Base-by-base conservation (phyloP, 345 rosid species). In the Conringia planisiliqua region DNA sequence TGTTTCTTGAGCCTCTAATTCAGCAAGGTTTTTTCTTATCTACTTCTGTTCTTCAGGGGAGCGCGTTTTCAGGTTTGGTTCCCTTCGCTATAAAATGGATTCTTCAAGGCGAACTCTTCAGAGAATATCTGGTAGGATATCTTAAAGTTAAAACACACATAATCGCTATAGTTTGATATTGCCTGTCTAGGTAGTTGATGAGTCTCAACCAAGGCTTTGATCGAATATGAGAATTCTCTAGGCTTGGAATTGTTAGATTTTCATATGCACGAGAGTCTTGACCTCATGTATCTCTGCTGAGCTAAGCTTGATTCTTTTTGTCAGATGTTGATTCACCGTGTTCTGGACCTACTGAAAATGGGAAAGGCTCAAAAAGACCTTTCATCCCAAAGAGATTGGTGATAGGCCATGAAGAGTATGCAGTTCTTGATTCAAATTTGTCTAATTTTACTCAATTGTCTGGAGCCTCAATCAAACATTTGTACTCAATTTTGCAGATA, bases 321-420 rank as follows among this genome's bases (percentile, higher is more conserved):
- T 63, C 70, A 92, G 97, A 88, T 78, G 96, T 77, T 27, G 89
- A 76, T 20, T 80, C 85, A 33, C 56, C 92, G 27, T 40, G 72
- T 47, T 7, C 88, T 55, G 85, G 81, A 62, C 76, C 68, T 73
- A 63, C 68, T 50, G 76, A 71, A 75, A 80, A 62, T 39, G 86
- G 77, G 60, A 86, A 84, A 61, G 81, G 79, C 63, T 76, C 70
- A 30, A 89, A 85, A 84, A 89, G 80, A 77, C 70, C 89, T n/a
- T 85, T 84, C 72, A 86, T 95, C 33, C 97, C 97, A 27, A 85
- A 89, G 80, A 90, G 97, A 90, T 79, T 95, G 71, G 83, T 92
- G 61, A 95, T 95, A 43, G 97, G 97, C 81, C 86, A 92, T 81
- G 89, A 95, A 80, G 97, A 95, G 99, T 95, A 86, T 75, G 99